Conservation (phyloP, 23 red algal species). For the Gracilaria gracilis region DNA sequence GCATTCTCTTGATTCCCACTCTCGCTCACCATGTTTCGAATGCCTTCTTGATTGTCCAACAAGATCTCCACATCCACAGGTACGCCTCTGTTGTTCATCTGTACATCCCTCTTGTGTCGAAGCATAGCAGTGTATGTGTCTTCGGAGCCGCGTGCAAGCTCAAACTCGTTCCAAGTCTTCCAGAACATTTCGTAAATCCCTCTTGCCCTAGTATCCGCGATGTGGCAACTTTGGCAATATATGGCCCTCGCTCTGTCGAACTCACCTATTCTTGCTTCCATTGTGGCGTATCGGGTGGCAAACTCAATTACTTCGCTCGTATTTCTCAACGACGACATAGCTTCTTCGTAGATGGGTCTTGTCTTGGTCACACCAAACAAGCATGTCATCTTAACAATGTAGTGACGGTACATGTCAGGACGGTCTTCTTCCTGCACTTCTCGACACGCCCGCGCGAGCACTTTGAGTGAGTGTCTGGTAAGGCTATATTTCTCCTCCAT, state of each 20-base stretch:
- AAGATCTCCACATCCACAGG: conserved; percentile 3
- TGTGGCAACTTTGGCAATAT: conserved; percentile 52
- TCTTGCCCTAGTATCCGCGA: conserved; percentile 70
- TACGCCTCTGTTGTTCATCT: conserved; percentile 40
- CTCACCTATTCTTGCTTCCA: conserved; percentile 82
- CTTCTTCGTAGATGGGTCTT: conserved; percentile 71
- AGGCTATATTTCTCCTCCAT: conserved; percentile 61
- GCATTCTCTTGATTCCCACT: neutral
- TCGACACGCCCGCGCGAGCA: conserved; percentile 51
- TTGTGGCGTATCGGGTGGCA: conserved; percentile 69
- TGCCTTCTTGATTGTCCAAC: conserved; percentile 7
- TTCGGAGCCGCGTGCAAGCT: conserved; percentile 69
- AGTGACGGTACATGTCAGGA: conserved; percentile 59
- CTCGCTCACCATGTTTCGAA: conserved; percentile 52
- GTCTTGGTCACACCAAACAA: conserved; percentile 67
- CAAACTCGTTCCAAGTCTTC: conserved; percentile 81
- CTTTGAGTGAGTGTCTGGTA: conserved; percentile 49
- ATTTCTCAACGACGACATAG: conserved; percentile 56
- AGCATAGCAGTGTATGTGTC: conserved; percentile 86
- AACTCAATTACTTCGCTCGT: conserved; percentile 61
- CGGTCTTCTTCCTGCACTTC: conserved; percentile 46
- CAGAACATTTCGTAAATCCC: conserved; percentile 65
- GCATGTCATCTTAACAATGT: conserved; percentile 47
- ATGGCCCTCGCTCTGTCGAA: conserved; percentile 75
- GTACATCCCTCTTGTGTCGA: conserved; percentile 57